Evolutionary conservation across 768 basidiomycete genomes (phyloP).

Genomic region (Lentinus brumalis): DNA sequence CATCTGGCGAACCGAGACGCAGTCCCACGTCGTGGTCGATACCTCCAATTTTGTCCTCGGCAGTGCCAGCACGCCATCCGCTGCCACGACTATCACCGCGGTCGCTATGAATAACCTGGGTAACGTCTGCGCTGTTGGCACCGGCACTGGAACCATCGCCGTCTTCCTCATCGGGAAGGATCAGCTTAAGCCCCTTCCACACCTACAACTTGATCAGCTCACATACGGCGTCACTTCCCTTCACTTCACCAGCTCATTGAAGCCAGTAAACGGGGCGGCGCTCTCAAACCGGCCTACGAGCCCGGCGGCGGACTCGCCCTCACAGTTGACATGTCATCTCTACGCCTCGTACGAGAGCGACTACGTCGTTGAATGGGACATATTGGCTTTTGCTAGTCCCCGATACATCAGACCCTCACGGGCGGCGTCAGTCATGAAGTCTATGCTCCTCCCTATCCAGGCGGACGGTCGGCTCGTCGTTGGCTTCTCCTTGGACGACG

Average conservation of each 20-base stretch:
- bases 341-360: constrained; percentile 58
- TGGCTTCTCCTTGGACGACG: constrained; percentile 66
- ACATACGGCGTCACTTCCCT: constrained; percentile 12
- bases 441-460: constrained; percentile 50
- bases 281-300: neutral
- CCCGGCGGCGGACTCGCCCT: neutral
- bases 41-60: constrained; percentile 53
- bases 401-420: constrained; percentile 47
- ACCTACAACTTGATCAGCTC: constrained; percentile 46
- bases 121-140: constrained; percentile 69
- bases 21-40: constrained; percentile 49
- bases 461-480: constrained; percentile 51
- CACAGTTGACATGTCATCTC: constrained; percentile 12
- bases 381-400: constrained; percentile 31
- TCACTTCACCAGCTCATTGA: constrained; percentile 11
- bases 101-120: constrained; percentile 66
- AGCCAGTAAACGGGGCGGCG: neutral
- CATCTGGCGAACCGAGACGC: constrained; percentile 59
- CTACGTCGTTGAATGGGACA: constrained; percentile 54
- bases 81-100: constrained; percentile 54
- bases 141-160: constrained; percentile 62
- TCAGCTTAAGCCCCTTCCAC: constrained; percentile 39
- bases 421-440: constrained; percentile 45
- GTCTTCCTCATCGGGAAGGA: constrained; percentile 58
- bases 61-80: constrained; percentile 48